Percentiles rank a stretch among this genome's conserved stretches.
phyloP scores from a whole-genome alignment of 169 alveolate genomes.

The Hammondia hammondi region DNA sequence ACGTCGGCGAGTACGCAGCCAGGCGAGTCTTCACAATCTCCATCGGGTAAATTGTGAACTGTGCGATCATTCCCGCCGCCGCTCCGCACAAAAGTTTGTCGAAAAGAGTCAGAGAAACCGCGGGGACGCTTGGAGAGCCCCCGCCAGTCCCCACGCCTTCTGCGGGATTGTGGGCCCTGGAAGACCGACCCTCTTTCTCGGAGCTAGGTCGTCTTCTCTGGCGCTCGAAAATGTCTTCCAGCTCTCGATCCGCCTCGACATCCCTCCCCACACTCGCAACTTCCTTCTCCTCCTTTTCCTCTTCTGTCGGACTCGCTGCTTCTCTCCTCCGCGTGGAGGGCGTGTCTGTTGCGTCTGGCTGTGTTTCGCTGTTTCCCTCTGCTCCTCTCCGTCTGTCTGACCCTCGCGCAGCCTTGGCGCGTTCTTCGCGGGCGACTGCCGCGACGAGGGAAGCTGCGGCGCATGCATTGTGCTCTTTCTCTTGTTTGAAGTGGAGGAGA shows the following conservation, averaged over 20 bases:
- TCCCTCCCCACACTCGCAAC: too few species aligned
- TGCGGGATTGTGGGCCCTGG: too few species aligned
- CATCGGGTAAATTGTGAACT: constrained; percentile 74
- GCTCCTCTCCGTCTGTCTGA: neutral
- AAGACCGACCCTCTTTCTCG: neutral
- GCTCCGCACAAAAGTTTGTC: constrained; percentile 75
- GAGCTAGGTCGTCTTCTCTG: neutral
- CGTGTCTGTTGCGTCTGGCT: too few species aligned
- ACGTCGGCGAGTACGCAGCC: constrained; percentile 70
- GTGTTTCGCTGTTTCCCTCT: neutral
- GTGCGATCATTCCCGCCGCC: constrained; percentile 72
- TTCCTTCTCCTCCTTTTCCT: too few species aligned
- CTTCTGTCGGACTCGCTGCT: too few species aligned
- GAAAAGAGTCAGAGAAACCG: neutral
- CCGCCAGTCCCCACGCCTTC: too few species aligned
- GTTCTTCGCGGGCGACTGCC: neutral
- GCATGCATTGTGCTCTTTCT: constrained; percentile 1
- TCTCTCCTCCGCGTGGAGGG: too few species aligned
- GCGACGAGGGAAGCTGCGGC: neutral
- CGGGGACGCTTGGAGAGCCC: neutral
- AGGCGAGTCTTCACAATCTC: constrained; percentile 78
- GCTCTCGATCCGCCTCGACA: neutral
- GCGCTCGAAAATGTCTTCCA: constrained; percentile 6
- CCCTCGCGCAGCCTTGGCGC: neutral
- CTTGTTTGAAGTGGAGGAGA: constrained; percentile 48